Base-by-base conservation (phyloP, 2,329 filamentous ascomycete species). In the Leptodontidium sp. region DNA sequence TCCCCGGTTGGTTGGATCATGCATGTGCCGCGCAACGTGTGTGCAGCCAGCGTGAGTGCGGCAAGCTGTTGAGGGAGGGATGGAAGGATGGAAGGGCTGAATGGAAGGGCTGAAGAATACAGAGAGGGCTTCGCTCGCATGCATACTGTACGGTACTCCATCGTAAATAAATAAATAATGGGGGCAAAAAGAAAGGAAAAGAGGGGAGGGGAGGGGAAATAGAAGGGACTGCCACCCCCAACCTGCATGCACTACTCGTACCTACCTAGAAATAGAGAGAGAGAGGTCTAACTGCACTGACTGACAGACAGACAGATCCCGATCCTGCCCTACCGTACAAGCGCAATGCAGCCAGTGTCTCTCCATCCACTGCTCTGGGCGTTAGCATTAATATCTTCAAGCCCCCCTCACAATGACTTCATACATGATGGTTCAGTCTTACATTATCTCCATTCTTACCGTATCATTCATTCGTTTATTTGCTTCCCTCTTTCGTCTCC, bases 121-220 rank as follows among this genome's bases (percentile, higher is more conserved):
- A 32, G 59, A 38, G 47, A 21, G 11, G 43, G 8, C 59, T 62
- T 62, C 59, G 69, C 66, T 67, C 63, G 63, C 35, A 58, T 66
- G 50, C 38, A 40, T 40, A 8, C 7, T 21, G 21, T 21, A 21
- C 21, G 21, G 21, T 21, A 21, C 21, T 21, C 21, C 21, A 21
- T 21, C 32, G 9, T 35, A 35, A 4, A 35, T 35, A 35, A 4
- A 35, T 35, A 35, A 9, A 40, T 9, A 63, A 64, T 61, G 62
- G 52, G 58, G 67, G 65, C 40, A 38, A 59, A 52, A 53, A 62
- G 61, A 66, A 43, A 40, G 38, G 32, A 38, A 45, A 53, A 62
- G 61, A 66, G 32, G 35, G 35, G 32, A 38, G 47, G 43, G 32
- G 21, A 69, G 21, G 29, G 47, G 47, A 21, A 21, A 21, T 21